phyloP scores from a whole-genome alignment of 2,329 filamentous ascomycete species.

The Ophiosphaerella korrae region DNA sequence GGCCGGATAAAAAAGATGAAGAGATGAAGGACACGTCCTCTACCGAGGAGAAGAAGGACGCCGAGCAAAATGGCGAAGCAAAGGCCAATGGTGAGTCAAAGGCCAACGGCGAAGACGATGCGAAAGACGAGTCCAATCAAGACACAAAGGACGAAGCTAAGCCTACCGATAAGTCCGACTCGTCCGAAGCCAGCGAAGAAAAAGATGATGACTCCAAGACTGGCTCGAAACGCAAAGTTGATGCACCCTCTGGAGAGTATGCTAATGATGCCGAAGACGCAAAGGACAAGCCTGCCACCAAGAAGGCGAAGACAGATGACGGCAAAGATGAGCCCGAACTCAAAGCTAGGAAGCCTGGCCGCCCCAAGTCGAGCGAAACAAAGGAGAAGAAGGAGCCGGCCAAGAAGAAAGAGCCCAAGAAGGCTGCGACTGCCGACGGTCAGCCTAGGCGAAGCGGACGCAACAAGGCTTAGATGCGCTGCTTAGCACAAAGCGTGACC shows the following conservation, averaged over 20 bases:
- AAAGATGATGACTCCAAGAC: slow-evolving; percentile 36
- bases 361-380: slow-evolving; percentile 50
- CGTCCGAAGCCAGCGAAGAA: slow-evolving; percentile 24
- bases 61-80: background rate
- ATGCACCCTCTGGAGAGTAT: slow-evolving; percentile 9
- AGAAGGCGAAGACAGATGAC: slow-evolving; percentile 33
- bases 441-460: slow-evolving; percentile 55
- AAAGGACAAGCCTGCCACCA: slow-evolving; percentile 29
- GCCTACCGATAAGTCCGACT: slow-evolving; percentile 28
- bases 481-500: background rate
- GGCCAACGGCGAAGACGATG: slow-evolving; percentile 20
- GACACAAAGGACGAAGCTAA: slow-evolving; percentile 45
- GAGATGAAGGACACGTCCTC: slow-evolving; percentile 34
- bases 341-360: slow-evolving; percentile 41
- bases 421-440: slow-evolving; percentile 55
- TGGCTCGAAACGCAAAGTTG: slow-evolving; percentile 43
- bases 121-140: slow-evolving; percentile 37
- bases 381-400: slow-evolving; percentile 48
- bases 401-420: slow-evolving; percentile 54
- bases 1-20: slow-evolving; percentile 41
- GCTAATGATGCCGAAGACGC: slow-evolving; percentile 19
- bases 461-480: slow-evolving; percentile 35
- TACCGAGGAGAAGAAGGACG: slow-evolving; percentile 35
- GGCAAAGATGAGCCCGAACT: slow-evolving; percentile 33
- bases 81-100: slow-evolving; percentile 24